Conservation (phyloP, 208 protist species). For the Wallacemonas rigidus region DNA sequence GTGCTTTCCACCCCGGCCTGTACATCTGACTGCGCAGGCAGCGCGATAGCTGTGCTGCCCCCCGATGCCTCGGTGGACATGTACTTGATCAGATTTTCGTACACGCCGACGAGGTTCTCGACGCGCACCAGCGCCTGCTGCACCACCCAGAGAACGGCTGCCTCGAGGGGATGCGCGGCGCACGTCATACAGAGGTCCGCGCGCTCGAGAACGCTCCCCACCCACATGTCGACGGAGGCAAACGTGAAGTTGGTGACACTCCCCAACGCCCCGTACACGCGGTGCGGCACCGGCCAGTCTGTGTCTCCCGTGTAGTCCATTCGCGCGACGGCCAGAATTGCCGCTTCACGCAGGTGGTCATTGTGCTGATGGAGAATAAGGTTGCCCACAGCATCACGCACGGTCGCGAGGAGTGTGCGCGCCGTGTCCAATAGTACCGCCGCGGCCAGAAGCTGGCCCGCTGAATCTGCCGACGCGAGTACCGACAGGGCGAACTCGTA, state of each 20-base stretch:
- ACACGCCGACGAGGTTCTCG: background rate
- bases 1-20: too few species aligned
- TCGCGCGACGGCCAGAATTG: slow-evolving; percentile 44
- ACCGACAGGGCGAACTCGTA: background rate
- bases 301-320: slow-evolving; percentile 44
- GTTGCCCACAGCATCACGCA: slow-evolving; percentile 26
- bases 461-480: slow-evolving; percentile 17
- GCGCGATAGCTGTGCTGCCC: background rate
- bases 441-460: slow-evolving; percentile 7
- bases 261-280: slow-evolving; percentile 40
- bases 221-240: slow-evolving; percentile 31
- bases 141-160: slow-evolving; percentile 18
- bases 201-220: slow-evolving; percentile 21
- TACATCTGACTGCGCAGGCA: too few species aligned
- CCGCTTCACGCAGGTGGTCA: slow-evolving; percentile 29
- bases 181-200: slow-evolving; percentile 20
- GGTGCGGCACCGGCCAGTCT: slow-evolving; percentile 37
- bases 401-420: slow-evolving; percentile 14
- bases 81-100: slow-evolving; percentile 4
- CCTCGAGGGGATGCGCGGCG: slow-evolving; percentile 21
- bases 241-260: slow-evolving; percentile 44
- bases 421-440: slow-evolving; percentile 8
- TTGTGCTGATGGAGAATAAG: slow-evolving; percentile 22
- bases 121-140: slow-evolving; percentile 23
- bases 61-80: background rate